Conservation (phyloP, 2,329 filamentous ascomycete genomes). For the Cladosporium sp. region DNA sequence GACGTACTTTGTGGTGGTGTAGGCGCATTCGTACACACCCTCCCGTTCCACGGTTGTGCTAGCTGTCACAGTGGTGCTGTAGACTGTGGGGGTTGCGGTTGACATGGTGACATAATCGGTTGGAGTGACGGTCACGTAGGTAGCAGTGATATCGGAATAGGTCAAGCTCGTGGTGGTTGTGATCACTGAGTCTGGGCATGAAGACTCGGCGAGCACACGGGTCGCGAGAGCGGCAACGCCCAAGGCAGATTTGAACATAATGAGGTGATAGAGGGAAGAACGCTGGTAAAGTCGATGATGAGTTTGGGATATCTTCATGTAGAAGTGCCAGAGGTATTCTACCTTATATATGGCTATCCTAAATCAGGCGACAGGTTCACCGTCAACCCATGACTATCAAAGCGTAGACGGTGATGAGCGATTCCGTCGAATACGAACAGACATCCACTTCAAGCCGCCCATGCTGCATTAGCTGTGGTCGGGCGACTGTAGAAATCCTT, state of each 20-base stretch:
- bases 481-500: not conserved
- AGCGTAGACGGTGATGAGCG: not conserved
- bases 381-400: not conserved
- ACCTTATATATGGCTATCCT: not conserved
- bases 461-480: not conserved
- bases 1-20: too few relatives aligned
- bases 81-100: too few relatives aligned
- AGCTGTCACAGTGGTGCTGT: too few relatives aligned
- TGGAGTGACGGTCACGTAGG: too few relatives aligned
- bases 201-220: not conserved
- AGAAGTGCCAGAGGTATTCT: not conserved
- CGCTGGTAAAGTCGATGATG: too few relatives aligned
- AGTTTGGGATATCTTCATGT: not conserved
- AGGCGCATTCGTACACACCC: too few relatives aligned
- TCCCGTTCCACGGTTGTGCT: too few relatives aligned
- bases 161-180: not conserved
- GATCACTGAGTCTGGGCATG: not conserved
- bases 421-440: slow-evolving; percentile 9
- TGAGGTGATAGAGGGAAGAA: not conserved
- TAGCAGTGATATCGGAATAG: not conserved
- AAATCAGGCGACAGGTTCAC: not conserved
- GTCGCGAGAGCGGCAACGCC: not conserved
- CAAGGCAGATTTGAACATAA: slow-evolving; percentile 3
- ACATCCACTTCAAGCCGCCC: not conserved
- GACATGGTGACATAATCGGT: too few relatives aligned